A percentile compares a stretch with the other conserved stretches of the same genome.
phyloP scores from a whole-genome alignment of 495 filamentous ascomycete species.

The Penicillium bovifimosum region DNA sequence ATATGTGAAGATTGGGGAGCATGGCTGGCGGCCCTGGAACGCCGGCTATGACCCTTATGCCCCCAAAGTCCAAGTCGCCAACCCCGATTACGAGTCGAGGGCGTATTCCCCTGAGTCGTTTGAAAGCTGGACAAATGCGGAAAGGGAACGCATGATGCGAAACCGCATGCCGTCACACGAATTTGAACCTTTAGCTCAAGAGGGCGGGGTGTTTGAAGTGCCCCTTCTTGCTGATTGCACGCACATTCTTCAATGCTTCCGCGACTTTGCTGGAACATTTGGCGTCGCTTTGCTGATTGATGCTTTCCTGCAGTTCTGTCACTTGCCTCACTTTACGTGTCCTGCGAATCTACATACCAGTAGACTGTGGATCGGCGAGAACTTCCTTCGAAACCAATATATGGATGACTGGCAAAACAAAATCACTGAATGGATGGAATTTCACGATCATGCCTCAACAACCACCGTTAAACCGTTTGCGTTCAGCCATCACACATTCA shows the following conservation, averaged over 20 bases:
- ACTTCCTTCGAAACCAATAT: constrained; percentile 43
- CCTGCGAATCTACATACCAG: constrained; percentile 18
- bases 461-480: constrained; percentile 14
- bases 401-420: constrained; percentile 21
- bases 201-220: constrained; percentile 74
- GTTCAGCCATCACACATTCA: constrained; percentile 30
- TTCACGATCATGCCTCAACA: constrained; percentile 4
- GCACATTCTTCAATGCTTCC: constrained; percentile 34
- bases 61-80: not conserved
- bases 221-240: constrained; percentile 43
- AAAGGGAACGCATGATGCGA: constrained; percentile 43
- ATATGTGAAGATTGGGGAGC: constrained; percentile 72
- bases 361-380: constrained; percentile 37
- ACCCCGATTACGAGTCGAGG: constrained; percentile 11
- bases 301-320: constrained; percentile 64
- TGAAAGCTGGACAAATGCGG: constrained; percentile 55
- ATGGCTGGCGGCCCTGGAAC: constrained; percentile 63
- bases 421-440: constrained; percentile 26
- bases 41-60: constrained; percentile 4
- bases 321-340: constrained; percentile 49
- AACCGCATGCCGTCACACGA: constrained; percentile 57
- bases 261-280: constrained; percentile 55
- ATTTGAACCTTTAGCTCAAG: constrained; percentile 51
- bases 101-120: constrained; percentile 25
- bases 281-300: constrained; percentile 56